Evolutionary conservation across 495 filamentous ascomycete species (phyloP).

Genomic region (Neurospora sp.): DNA sequence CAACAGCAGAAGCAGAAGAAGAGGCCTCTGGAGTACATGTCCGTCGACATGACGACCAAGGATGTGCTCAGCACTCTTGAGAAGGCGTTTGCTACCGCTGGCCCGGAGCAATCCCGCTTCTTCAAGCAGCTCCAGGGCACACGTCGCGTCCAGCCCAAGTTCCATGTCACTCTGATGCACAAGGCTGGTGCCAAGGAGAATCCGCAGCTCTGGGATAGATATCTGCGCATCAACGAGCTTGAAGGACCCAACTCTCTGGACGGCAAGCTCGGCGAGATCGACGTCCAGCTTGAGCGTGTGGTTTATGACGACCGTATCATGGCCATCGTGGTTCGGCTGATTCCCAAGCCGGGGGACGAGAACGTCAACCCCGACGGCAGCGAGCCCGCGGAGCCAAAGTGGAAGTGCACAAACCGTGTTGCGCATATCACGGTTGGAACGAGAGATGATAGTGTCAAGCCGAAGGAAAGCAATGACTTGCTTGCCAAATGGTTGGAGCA

Average conservation of each 20-base stretch:
- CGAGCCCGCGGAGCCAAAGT: slow-evolving; percentile 21
- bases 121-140: slow-evolving; percentile 64
- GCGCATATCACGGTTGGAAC: slow-evolving; percentile 89
- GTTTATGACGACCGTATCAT: slow-evolving; percentile 79
- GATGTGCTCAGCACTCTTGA: slow-evolving; percentile 54
- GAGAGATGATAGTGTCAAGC: slow-evolving; percentile 59
- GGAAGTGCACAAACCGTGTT: slow-evolving; percentile 66
- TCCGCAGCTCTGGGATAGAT: slow-evolving; percentile 61
- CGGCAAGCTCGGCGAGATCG: slow-evolving; percentile 34
- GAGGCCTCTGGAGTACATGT: slow-evolving; percentile 70
- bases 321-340: slow-evolving; percentile 72
- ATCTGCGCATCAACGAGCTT: slow-evolving; percentile 39
- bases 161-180: slow-evolving; percentile 93
- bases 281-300: slow-evolving; percentile 46
- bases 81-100: slow-evolving; percentile 48
- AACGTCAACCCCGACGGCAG: slow-evolving; percentile 26
- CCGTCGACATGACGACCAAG: slow-evolving; percentile 49
- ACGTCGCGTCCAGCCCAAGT: slow-evolving; percentile 68
- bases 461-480: slow-evolving; percentile 86
- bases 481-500: slow-evolving; percentile 54
- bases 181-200: slow-evolving; percentile 47
- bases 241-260: slow-evolving; percentile 24
- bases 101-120: slow-evolving; percentile 46
- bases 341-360: slow-evolving; percentile 14
- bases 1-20: slow-evolving; percentile 31